Evolutionary conservation across 23 red algal species (phyloP).

Genomic region (Cyanidiococcus yangmingshanensis): DNA sequence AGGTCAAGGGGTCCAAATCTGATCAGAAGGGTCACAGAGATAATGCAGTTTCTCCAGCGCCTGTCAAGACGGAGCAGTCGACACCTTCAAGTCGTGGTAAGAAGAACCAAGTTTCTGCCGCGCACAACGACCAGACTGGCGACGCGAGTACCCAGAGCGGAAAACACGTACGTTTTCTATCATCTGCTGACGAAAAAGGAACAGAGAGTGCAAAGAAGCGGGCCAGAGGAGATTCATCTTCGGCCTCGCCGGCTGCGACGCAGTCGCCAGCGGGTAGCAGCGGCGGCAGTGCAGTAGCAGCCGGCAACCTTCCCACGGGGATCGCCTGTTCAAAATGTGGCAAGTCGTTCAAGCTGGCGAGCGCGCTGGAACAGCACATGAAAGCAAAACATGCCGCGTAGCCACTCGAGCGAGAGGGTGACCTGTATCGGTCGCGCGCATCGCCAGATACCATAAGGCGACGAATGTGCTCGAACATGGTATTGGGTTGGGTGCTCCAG

Average conservation of each 20-base stretch:
- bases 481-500: too few species aligned
- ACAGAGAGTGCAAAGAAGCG: not conserved
- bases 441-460: too few species aligned
- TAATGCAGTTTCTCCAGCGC: not conserved
- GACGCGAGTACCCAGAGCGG: not conserved
- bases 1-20: too few species aligned
- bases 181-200: not conserved
- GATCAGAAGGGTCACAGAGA: not conserved
- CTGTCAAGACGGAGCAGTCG: not conserved
- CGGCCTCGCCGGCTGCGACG: too few species aligned
- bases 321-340: not conserved
- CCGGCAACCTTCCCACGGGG: not conserved
- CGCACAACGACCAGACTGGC: not conserved
- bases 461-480: too few species aligned
- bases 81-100: not conserved
- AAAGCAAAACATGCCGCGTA: not conserved
- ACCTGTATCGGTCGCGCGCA: too few species aligned
- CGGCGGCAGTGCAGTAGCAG: not conserved
- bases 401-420: too few species aligned
- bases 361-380: not conserved
- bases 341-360: not conserved
- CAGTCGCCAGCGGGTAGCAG: not conserved
- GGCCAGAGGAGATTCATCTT: too few species aligned
- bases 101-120: not conserved
- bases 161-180: not conserved